phyloP scores from a whole-genome alignment of 306 rosid genomes.

The Cucurbita moschata region DNA sequence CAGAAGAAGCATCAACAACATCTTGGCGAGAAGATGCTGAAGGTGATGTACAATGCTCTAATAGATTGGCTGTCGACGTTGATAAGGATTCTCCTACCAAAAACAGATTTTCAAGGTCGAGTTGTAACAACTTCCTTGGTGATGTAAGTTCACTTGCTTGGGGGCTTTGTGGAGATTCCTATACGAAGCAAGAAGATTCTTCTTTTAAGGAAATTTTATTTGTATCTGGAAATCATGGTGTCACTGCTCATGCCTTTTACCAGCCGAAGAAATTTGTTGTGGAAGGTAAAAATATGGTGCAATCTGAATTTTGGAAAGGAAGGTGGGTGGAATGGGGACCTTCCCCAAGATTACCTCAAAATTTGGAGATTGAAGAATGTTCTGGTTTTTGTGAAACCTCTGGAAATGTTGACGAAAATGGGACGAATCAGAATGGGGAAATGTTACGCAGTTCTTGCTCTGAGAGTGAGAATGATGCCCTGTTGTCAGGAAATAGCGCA shows the following conservation, averaged over 20 bases:
- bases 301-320: slow-evolving; percentile 41
- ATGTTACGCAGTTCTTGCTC: slow-evolving; percentile 1
- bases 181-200: slow-evolving; percentile 47
- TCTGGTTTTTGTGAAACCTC: slow-evolving; percentile 21
- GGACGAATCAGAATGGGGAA: slow-evolving; percentile 25
- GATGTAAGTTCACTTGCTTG: slow-evolving; percentile 73
- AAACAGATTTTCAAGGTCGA: slow-evolving; percentile 26
- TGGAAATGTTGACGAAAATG: slow-evolving; percentile 16
- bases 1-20: slow-evolving; percentile 18
- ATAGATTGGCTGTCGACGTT: slow-evolving; percentile 24
- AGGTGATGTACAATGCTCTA: slow-evolving; percentile 32
- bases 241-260: slow-evolving; percentile 65
- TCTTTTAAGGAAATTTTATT: slow-evolving; percentile 62
- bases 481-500: slow-evolving; percentile 14
- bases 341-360: slow-evolving; percentile 19
- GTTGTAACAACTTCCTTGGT: slow-evolving; percentile 39
- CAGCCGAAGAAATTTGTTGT: slow-evolving; percentile 18
- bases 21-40: slow-evolving; percentile 20
- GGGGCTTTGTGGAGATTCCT: slow-evolving; percentile 57
- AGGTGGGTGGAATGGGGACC: slow-evolving; percentile 90
- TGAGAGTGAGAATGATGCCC: slow-evolving; percentile 10
- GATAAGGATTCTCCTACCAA: slow-evolving; percentile 21
- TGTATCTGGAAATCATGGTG: slow-evolving; percentile 71
- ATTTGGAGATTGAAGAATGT: slow-evolving; percentile 24
- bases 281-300: slow-evolving; percentile 16